phyloP scores from a whole-genome alignment of 208 protist genomes.

The Wallacemonas sp. region DNA sequence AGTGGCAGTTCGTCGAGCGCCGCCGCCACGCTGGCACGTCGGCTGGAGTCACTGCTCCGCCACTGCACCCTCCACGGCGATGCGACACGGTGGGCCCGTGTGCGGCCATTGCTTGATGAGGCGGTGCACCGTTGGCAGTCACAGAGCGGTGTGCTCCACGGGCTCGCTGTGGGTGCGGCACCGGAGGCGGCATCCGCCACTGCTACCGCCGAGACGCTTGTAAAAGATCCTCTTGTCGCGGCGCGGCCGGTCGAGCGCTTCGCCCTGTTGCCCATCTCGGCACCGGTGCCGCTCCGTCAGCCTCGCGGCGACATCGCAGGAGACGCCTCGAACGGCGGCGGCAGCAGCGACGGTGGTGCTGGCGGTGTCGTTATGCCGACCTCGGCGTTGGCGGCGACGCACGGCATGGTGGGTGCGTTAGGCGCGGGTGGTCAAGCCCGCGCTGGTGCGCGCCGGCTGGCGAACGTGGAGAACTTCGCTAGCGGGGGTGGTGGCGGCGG shows the following conservation, averaged over 20 bases:
- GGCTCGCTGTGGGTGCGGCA: not conserved
- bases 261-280: constrained; percentile 6
- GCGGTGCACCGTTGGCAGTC: not conserved
- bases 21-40: not conserved
- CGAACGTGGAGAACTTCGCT: too few relatives aligned
- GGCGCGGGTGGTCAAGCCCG: not conserved
- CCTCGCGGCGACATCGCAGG: not conserved
- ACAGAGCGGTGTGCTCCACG: not conserved
- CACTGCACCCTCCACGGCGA: constrained; percentile 18
- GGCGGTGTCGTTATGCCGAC: not conserved
- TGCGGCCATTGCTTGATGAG: constrained; percentile 4
- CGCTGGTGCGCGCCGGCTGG: not conserved
- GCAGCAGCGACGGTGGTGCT: not conserved
- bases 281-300: not conserved
- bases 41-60: constrained; percentile 2
- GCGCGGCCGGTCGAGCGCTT: constrained; percentile 2
- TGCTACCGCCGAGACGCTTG: not conserved
- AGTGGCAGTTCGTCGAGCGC: too few relatives aligned
- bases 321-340: not conserved
- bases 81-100: constrained; percentile 13
- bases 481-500: constrained; percentile 1
- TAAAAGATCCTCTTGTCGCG: not conserved
- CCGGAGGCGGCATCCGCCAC: not conserved
- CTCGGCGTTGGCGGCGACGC: not conserved
- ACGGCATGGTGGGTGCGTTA: not conserved